Evolutionary conservation across 371 early-diverging fungal species (phyloP).

Genomic region (Mucor circinelloides): DNA sequence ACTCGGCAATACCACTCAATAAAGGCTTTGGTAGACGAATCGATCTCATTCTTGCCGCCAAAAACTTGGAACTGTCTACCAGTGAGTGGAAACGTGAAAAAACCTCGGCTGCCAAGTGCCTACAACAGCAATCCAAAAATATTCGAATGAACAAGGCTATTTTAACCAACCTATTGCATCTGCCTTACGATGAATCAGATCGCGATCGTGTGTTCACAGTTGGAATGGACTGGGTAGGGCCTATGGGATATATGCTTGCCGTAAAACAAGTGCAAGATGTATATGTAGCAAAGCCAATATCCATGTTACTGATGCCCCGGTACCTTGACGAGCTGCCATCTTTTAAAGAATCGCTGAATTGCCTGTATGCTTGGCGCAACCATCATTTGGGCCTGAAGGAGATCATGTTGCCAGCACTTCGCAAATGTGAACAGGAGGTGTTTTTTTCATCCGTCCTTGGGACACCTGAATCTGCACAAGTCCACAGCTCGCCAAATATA

Average conservation of each 20-base stretch:
- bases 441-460: no score
- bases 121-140: constrained; percentile 22
- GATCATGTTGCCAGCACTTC: constrained; percentile 5
- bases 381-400: constrained; percentile 12
- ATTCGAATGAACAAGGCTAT: constrained; percentile 22
- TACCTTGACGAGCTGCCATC: constrained; percentile 7
- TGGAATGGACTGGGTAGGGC: constrained; percentile 23
- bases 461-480: no score
- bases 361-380: constrained; percentile 20
- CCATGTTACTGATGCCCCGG: not conserved
- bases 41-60: constrained; percentile 20
- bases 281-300: constrained; percentile 3
- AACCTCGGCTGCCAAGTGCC: constrained; percentile 13
- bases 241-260: constrained; percentile 20
- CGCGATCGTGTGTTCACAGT: constrained; percentile 3
- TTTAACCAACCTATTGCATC: constrained; percentile 10
- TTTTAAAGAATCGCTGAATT: constrained; percentile 19
- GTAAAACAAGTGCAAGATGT: not conserved
- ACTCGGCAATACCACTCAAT: no score
- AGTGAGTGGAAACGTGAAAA: constrained; percentile 23
- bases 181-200: constrained; percentile 12
- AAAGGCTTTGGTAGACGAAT: no score
- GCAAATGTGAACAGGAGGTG: constrained; percentile 5
- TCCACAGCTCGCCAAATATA: no score
- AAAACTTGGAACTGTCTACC: constrained; percentile 14